These are phyloP conservation scores for Ambrosia trifida DNA, from an alignment of 129 eudicot genomes.

Conservation along the genomic window DNA sequence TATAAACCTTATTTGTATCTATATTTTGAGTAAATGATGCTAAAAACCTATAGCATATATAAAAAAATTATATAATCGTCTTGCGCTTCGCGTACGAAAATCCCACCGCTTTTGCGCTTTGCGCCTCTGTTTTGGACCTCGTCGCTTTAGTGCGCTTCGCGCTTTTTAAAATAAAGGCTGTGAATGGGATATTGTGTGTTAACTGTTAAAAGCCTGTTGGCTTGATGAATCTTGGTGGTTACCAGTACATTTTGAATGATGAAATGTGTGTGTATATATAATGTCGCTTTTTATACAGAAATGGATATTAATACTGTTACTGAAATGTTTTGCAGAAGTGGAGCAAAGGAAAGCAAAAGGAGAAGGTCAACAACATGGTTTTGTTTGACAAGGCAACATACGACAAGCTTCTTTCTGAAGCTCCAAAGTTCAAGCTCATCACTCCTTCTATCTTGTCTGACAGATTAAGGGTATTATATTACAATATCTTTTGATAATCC, in stretches of 20 bases:
- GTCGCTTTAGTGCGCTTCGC: no score
- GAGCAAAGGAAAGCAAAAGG: slow-evolving; percentile 23
- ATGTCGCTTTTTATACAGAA: neutral
- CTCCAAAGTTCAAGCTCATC: slow-evolving; percentile 82
- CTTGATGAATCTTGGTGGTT: neutral
- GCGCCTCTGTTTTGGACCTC: no score
- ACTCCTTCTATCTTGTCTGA: slow-evolving; percentile 89
- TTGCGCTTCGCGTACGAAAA: no score
- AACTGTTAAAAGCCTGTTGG: neutral
- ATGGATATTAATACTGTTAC: neutral
- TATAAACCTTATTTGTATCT: no score
- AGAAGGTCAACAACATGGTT: slow-evolving; percentile 21
- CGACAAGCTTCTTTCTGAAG: slow-evolving; percentile 90
- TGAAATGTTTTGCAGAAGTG: slow-evolving; percentile 2
- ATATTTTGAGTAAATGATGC: no score
- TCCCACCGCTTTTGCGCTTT: no score
- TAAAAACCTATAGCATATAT: no score
- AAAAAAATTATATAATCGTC: no score
- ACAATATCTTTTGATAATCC: neutral
- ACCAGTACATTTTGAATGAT: neutral
- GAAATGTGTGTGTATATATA: neutral
- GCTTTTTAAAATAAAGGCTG: no score
- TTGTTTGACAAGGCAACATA: slow-evolving; percentile 57
- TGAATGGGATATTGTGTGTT: neutral
- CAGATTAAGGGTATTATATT: slow-evolving; percentile 75